Evolutionary conservation across 495 filamentous ascomycete genomes (phyloP).

Genomic region (Podospora pseudocomata): DNA sequence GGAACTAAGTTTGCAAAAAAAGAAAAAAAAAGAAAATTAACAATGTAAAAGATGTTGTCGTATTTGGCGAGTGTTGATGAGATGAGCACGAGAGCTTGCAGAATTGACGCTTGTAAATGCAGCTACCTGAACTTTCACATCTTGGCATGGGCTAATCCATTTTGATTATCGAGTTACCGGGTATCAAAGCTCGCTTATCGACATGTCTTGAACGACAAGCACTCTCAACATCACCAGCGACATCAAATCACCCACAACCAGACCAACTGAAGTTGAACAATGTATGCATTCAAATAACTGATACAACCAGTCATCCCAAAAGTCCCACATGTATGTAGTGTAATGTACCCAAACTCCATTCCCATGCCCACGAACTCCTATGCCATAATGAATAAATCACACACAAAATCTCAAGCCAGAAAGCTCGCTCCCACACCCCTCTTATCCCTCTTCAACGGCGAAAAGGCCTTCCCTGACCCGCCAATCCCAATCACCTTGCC

Average conservation of each 20-base stretch:
- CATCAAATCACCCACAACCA: neutral
- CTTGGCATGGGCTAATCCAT: neutral
- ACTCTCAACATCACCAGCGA: neutral
- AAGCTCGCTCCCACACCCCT: slow-evolving; percentile 55
- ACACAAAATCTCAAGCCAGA: slow-evolving; percentile 35
- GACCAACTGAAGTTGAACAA: neutral
- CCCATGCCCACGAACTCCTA: neutral
- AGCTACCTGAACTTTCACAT: neutral
- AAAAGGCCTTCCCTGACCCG: slow-evolving; percentile 54
- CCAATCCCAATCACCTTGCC: slow-evolving; percentile 38
- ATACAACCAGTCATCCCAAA: slow-evolving; percentile 9
- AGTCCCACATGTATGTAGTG: neutral
- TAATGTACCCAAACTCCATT: neutral
- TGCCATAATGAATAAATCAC: neutral
- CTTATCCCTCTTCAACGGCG: slow-evolving; percentile 77
- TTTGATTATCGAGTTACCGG: neutral
- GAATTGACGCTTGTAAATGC: neutral
- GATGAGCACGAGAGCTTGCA: neutral
- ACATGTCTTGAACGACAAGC: neutral
- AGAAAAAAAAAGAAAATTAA: neutral
- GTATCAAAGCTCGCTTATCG: neutral
- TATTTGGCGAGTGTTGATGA: neutral
- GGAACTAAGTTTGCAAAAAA: neutral
- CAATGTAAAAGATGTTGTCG: neutral
- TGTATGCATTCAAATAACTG: neutral